A percentile compares a stretch with the other conserved stretches of the same genome.
phyloP scores from a whole-genome alignment of 1,284 basidiomycete genomes.

The Anthracocystis panici-leucophaei region DNA sequence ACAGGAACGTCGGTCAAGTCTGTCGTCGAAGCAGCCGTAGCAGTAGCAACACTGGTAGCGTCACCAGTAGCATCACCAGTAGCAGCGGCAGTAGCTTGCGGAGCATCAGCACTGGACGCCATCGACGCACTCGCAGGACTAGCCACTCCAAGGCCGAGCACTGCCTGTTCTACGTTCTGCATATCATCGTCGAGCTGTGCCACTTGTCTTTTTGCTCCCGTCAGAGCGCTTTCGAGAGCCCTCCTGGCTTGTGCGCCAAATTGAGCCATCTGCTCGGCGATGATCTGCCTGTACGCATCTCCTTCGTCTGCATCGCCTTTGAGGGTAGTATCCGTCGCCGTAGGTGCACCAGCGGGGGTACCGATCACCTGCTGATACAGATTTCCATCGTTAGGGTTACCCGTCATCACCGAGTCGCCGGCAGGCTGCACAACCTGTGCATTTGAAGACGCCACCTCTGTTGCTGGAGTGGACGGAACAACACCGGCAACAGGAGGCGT shows the following conservation, averaged over 20 bases:
- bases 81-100: not conserved
- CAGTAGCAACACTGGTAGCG: not conserved
- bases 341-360: slow-evolving; percentile 3
- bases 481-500: slow-evolving; percentile 14
- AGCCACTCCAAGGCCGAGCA: slow-evolving; percentile 13
- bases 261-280: slow-evolving; percentile 32
- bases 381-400: slow-evolving; percentile 21
- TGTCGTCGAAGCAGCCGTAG: slow-evolving; percentile 8
- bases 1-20: slow-evolving; percentile 19
- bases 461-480: not conserved
- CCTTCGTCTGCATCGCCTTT: slow-evolving; percentile 17
- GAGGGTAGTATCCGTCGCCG: not conserved
- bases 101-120: not conserved
- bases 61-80: not conserved
- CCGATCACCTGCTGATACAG: slow-evolving; percentile 26
- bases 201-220: slow-evolving; percentile 9
- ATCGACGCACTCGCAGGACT: slow-evolving; percentile 11
- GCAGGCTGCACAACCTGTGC: slow-evolving; percentile 11
- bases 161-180: slow-evolving; percentile 2
- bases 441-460: slow-evolving; percentile 5
- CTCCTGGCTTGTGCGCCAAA: slow-evolving; percentile 18
- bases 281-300: slow-evolving; percentile 17
- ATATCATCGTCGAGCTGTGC: slow-evolving; percentile 4
- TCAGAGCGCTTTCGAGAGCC: slow-evolving; percentile 11
- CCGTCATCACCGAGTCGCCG: slow-evolving; percentile 13